Evolutionary conservation across 805 yeast genomes (phyloP).

Genomic region (Soucietia sequanensis): DNA sequence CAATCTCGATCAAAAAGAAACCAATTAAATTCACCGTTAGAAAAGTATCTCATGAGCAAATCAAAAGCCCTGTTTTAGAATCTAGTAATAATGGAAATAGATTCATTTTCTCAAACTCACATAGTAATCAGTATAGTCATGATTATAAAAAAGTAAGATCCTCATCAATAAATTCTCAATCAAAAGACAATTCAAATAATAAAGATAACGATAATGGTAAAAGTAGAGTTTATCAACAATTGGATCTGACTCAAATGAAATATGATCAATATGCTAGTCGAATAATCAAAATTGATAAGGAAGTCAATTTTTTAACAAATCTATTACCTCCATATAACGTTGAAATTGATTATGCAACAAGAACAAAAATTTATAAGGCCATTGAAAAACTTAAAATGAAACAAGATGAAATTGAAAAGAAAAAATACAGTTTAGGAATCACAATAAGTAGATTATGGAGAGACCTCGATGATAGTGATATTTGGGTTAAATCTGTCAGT

Average conservation of each 20-base stretch:
- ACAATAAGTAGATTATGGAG: conserved; percentile 44
- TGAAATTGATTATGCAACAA: conserved; percentile 41
- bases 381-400: conserved; percentile 38
- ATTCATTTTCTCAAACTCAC: not conserved
- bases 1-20: conserved; percentile 12
- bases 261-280: conserved; percentile 31
- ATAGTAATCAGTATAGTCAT: not conserved
- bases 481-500: conserved; percentile 35
- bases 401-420: conserved; percentile 41
- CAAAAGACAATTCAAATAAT: not conserved
- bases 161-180: not conserved
- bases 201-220: not conserved
- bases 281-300: conserved; percentile 39
- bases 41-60: conserved; percentile 29
- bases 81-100: not conserved
- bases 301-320: conserved; percentile 34
- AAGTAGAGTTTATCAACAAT: conserved; percentile 10
- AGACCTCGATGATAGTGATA: conserved; percentile 39
- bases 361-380: conserved; percentile 39
- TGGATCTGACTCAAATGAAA: conserved; percentile 28
- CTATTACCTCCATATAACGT: conserved; percentile 45
- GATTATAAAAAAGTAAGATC: not conserved
- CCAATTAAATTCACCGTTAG: conserved; percentile 34
- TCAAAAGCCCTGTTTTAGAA: conserved; percentile 11
- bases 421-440: conserved; percentile 41